phyloP scores from a whole-genome alignment of 225 moss, liverwort and hornwort genomes.

The Lunularia cruciata region DNA sequence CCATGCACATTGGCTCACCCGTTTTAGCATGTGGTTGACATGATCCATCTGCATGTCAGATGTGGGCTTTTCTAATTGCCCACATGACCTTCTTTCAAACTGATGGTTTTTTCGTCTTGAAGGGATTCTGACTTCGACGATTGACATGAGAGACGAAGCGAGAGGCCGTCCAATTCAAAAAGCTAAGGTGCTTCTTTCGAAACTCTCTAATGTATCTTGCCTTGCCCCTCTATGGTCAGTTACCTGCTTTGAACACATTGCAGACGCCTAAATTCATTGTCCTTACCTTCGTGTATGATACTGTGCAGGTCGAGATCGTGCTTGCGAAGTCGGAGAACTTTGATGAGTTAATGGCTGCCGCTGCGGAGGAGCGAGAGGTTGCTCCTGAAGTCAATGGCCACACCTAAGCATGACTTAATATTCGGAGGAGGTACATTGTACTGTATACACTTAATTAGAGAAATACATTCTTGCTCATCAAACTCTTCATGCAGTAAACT shows the following conservation, averaged over 20 bases:
- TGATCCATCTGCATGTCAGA: too few species aligned
- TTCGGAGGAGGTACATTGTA: conserved; percentile 21
- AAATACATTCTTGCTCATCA: neutral
- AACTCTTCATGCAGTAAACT: too few species aligned
- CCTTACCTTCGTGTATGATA: neutral
- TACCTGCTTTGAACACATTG: neutral
- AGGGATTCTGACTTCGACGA: conserved; percentile 96
- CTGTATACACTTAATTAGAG: neutral
- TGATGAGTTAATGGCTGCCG: conserved; percentile 95
- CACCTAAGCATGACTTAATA: conserved; percentile 28
- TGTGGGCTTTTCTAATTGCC: too few species aligned
- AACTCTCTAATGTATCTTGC: too few species aligned
- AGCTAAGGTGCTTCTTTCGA: conserved; percentile 69
- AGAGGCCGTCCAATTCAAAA: conserved; percentile 98
- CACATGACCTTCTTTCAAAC: neutral
- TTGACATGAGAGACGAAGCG: conserved; percentile 98
- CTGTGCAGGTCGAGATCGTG: conserved; percentile 77
- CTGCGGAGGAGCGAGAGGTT: conserved; percentile 88
- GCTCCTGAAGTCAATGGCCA: conserved; percentile 84
- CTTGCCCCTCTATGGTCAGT: neutral
- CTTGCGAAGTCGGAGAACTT: conserved; percentile 92
- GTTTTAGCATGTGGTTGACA: too few species aligned
- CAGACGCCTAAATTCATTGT: too few species aligned
- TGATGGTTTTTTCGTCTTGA: neutral
- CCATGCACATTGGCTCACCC: too few species aligned